Evolutionary conservation across 345 rosid species (phyloP).

Genomic region (Psidium guajava): DNA sequence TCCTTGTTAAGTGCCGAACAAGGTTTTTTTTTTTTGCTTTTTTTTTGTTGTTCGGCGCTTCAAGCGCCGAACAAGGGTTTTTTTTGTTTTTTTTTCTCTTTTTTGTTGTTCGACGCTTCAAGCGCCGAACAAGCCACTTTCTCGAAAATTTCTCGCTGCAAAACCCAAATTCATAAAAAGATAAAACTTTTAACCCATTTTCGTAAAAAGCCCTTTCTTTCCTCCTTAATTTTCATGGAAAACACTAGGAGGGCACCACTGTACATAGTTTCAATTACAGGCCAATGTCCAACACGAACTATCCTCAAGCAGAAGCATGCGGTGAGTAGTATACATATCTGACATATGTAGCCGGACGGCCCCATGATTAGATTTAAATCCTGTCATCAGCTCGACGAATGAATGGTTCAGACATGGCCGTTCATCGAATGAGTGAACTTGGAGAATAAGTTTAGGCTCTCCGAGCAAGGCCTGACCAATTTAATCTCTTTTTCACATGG

Average conservation of each 20-base stretch:
- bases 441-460: neutral
- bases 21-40: too few relatives aligned
- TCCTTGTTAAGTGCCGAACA: too few relatives aligned
- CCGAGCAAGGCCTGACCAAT: neutral
- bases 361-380: neutral
- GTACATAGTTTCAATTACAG: neutral
- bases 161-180: too few relatives aligned
- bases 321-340: neutral
- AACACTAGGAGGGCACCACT: neutral
- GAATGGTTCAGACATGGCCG: neutral
- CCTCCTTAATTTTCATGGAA: neutral
- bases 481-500: neutral
- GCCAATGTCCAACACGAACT: neutral
- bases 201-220: neutral
- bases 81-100: too few relatives aligned
- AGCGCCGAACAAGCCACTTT: too few relatives aligned
- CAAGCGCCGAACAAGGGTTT: too few relatives aligned
- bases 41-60: too few relatives aligned
- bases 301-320: neutral
- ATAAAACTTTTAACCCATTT: too few relatives aligned
- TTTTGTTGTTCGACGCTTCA: too few relatives aligned
- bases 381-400: fast-evolving
- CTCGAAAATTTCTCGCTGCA: too few relatives aligned
- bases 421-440: neutral
- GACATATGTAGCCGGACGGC: fast-evolving